Conservation (phyloP, 2,329 filamentous ascomycete species). For the Venturia oleaginea region DNA sequence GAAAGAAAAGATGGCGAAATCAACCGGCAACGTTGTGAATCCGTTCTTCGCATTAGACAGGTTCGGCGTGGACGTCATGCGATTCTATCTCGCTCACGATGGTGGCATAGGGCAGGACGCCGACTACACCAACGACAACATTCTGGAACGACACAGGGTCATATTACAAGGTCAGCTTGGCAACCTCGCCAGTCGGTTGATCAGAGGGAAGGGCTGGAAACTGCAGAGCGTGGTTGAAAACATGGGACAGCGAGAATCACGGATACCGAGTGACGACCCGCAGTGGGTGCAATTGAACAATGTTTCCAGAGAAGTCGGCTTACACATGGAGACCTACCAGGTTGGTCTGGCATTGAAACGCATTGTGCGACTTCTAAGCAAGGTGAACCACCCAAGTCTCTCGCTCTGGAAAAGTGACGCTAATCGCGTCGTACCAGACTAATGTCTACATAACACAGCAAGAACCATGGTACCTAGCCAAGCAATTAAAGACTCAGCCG, state of each 20-base stretch:
- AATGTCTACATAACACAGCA: slow-evolving; percentile 58
- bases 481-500: slow-evolving; percentile 22
- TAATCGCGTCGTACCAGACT: slow-evolving; percentile 35
- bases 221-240: slow-evolving; percentile 48
- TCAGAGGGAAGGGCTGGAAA: slow-evolving; percentile 60
- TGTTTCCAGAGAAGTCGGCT: slow-evolving; percentile 35
- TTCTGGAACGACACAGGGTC: slow-evolving; percentile 71
- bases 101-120: slow-evolving; percentile 70
- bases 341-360: slow-evolving; percentile 55
- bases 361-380: slow-evolving; percentile 53
- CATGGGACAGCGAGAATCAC: slow-evolving; percentile 21
- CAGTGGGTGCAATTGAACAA: slow-evolving; percentile 34
- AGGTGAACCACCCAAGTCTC: slow-evolving; percentile 35
- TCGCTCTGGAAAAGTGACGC: background rate
- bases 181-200: slow-evolving; percentile 67
- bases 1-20: slow-evolving; percentile 92
- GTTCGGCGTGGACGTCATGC: slow-evolving; percentile 78
- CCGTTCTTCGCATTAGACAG: slow-evolving; percentile 85
- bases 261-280: slow-evolving; percentile 21
- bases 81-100: slow-evolving; percentile 78
- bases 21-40: slow-evolving; percentile 87
- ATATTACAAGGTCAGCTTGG: slow-evolving; percentile 68
- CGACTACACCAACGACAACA: slow-evolving; percentile 71
- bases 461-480: slow-evolving; percentile 53
- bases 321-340: slow-evolving; percentile 55